These are phyloP conservation scores for Ceriops tagal DNA, from an alignment of 345 rosid genomes.

Conservation along the genomic window DNA sequence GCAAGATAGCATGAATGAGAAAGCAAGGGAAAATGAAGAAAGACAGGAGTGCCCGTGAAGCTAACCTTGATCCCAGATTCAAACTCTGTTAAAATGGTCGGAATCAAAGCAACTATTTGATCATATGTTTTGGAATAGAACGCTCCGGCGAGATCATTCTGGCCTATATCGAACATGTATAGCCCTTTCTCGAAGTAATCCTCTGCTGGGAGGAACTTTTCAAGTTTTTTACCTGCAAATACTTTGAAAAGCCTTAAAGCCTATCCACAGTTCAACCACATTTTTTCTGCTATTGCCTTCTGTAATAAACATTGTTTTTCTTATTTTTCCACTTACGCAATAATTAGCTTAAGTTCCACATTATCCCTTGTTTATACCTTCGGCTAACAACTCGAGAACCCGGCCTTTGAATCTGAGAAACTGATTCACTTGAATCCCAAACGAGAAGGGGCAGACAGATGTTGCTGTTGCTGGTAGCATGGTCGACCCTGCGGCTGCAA, in stretches of 20 bases:
- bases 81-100: slow-evolving; percentile 59
- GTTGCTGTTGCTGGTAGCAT: slow-evolving; percentile 69
- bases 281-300: neutral
- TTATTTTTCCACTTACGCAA: no score
- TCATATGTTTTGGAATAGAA: slow-evolving; percentile 85
- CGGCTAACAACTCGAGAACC: slow-evolving; percentile 52
- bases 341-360: neutral
- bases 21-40: neutral
- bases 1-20: neutral
- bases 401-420: slow-evolving; percentile 72
- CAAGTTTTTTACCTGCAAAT: slow-evolving; percentile 48
- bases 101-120: slow-evolving; percentile 75
- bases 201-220: slow-evolving; percentile 58
- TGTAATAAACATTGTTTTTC: no score
- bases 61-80: slow-evolving; percentile 70
- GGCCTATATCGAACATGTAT: slow-evolving; percentile 91
- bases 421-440: slow-evolving; percentile 78
- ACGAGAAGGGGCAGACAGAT: slow-evolving; percentile 72
- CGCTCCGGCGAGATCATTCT: slow-evolving; percentile 95
- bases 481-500: slow-evolving; percentile 85
- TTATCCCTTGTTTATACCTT: slow-evolving; percentile 31
- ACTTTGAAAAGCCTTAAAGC: slow-evolving; percentile 2
- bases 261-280: neutral
- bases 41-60: neutral
- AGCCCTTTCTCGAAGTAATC: slow-evolving; percentile 65